Conservation (phyloP, 345 rosid species). For the Linum usitatissimum region DNA sequence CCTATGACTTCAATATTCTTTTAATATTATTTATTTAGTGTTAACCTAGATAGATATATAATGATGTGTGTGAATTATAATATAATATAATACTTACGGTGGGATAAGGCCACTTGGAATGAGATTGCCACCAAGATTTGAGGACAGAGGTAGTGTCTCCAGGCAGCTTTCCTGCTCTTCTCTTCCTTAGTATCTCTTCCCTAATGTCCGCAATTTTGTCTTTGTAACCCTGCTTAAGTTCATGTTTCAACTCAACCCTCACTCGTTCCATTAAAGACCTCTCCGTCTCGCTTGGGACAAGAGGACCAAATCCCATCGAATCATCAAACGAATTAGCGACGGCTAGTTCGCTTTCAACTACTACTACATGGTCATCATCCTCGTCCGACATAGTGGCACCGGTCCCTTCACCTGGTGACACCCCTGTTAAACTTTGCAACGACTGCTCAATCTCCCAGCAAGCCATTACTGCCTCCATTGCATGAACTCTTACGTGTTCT, state of each 20-base stretch:
- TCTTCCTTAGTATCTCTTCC: conserved; percentile 92
- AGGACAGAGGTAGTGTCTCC: conserved; percentile 92
- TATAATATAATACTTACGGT: conserved; percentile 44
- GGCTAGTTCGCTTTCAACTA: conserved; percentile 58
- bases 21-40: too few relatives aligned
- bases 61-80: too few relatives aligned
- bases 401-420: conserved; percentile 90
- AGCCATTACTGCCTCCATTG: conserved; percentile 99
- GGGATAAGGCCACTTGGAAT: conserved; percentile 97
- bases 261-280: conserved; percentile 97
- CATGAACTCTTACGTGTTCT: conserved; percentile 97
- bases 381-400: conserved; percentile 99
- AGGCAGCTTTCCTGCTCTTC: conserved; percentile 97
- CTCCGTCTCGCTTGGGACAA: conserved; percentile 90
- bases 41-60: too few relatives aligned
- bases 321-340: conserved; percentile 43
- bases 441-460: conserved; percentile 99
- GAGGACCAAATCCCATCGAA: conserved; percentile 84
- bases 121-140: conserved; percentile 96
- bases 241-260: conserved; percentile 91
- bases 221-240: conserved; percentile 95
- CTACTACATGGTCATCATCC: conserved; percentile 44
- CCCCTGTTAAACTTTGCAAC: conserved; percentile 94
- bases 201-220: conserved; percentile 87
- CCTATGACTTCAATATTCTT: too few relatives aligned